Conservation (phyloP, 2,329 filamentous ascomycete species). For the Elsinoe ampelina region DNA sequence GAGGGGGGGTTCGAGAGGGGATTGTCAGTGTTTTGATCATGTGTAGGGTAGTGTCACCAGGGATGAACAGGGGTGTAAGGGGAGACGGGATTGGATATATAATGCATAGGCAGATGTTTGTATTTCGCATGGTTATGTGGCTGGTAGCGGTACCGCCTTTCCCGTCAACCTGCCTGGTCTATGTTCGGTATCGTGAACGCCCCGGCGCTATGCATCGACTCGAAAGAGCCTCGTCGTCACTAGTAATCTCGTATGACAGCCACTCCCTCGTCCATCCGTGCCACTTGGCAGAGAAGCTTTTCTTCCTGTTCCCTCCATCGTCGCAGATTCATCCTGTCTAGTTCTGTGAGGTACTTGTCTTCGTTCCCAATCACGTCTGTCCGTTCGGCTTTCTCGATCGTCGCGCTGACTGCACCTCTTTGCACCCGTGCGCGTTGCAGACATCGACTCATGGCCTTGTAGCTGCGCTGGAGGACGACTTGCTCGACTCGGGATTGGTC, state of each 20-base stretch:
- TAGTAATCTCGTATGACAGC: slow-evolving; percentile 63
- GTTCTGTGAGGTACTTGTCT: slow-evolving; percentile 65
- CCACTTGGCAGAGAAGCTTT: slow-evolving; percentile 68
- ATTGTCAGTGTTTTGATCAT: slow-evolving; percentile 23
- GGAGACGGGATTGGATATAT: background rate
- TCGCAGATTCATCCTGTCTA: slow-evolving; percentile 62
- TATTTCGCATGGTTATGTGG: background rate
- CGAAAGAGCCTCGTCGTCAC: background rate
- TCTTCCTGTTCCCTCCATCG: slow-evolving; percentile 54
- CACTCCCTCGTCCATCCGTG: slow-evolving; percentile 74
- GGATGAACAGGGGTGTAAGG: background rate
- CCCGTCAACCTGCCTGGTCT: background rate
- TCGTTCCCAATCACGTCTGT: slow-evolving; percentile 79
- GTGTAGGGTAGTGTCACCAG: background rate
- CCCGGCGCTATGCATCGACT: slow-evolving; percentile 7
- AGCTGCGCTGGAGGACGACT: slow-evolving; percentile 68
- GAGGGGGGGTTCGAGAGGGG: slow-evolving; percentile 15
- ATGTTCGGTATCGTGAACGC: background rate
- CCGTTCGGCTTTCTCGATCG: slow-evolving; percentile 73
- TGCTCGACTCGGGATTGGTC: slow-evolving; percentile 63
- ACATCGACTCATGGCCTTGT: slow-evolving; percentile 81
- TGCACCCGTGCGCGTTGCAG: slow-evolving; percentile 73
- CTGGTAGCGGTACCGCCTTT: background rate
- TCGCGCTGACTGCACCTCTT: slow-evolving; percentile 57
- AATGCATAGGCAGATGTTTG: background rate